A percentile compares a stretch with the other conserved stretches of the same genome.
phyloP scores from a whole-genome alignment of 139 green algal genomes.

The Auxenochlorella pyrenoidosa region DNA sequence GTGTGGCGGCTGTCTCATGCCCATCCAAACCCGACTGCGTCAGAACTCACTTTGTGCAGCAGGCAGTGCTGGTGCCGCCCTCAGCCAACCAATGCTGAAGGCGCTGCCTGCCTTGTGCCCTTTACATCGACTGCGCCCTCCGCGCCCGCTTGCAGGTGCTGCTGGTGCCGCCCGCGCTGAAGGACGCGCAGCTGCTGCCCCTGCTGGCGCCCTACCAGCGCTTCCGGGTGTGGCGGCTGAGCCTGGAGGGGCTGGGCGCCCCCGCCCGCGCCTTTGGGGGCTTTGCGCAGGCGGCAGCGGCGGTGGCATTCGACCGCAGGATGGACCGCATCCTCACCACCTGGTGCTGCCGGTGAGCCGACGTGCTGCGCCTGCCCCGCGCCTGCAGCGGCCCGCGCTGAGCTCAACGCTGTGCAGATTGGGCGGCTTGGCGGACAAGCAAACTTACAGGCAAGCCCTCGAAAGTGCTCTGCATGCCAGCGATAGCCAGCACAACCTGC shows the following conservation, averaged over 20 bases:
- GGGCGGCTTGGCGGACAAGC: no score
- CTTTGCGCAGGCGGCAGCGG: background rate
- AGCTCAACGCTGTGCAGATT: background rate
- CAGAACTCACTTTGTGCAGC: no score
- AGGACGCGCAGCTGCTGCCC: slow-evolving; percentile 10
- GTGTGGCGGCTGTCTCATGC: no score
- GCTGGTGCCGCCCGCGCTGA: slow-evolving; percentile 12
- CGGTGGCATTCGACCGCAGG: background rate
- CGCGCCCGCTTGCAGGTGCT: background rate
- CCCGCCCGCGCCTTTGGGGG: slow-evolving; percentile 7
- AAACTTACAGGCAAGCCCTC: no score
- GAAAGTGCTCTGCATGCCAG: no score
- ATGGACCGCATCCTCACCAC: slow-evolving; percentile 6
- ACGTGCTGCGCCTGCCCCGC: background rate
- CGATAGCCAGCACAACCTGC: no score
- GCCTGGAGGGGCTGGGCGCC: background rate
- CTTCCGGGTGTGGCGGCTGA: slow-evolving; percentile 30
- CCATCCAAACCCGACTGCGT: no score
- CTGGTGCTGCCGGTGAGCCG: slow-evolving; percentile 21
- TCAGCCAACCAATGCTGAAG: no score
- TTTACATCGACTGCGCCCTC: no score
- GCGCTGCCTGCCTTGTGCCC: no score
- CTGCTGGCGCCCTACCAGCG: slow-evolving; percentile 23
- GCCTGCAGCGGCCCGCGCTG: no score
- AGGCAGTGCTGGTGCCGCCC: no score